phyloP scores from a whole-genome alignment of 2,329 filamentous ascomycete species.

The Emydomyces testavorans region DNA sequence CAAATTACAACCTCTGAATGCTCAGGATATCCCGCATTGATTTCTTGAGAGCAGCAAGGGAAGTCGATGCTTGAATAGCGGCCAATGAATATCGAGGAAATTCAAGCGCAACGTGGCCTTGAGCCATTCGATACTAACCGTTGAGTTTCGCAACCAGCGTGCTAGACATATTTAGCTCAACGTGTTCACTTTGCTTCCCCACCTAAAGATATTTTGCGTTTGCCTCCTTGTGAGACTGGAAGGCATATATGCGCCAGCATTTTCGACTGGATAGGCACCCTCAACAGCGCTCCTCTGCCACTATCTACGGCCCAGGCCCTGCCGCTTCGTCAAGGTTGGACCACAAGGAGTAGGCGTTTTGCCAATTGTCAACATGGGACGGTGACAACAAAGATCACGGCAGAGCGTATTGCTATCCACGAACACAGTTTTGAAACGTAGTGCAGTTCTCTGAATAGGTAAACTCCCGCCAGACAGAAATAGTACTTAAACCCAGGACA shows the following conservation, averaged over 20 bases:
- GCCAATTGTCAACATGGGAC: slow-evolving; percentile 5
- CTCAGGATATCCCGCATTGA: not conserved
- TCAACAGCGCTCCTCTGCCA: not conserved
- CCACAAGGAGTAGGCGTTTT: not conserved
- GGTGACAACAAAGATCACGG: slow-evolving; percentile 9
- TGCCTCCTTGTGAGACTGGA: not conserved
- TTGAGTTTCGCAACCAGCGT: slow-evolving; percentile 1
- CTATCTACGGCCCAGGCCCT: not conserved
- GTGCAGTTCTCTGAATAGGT: no score
- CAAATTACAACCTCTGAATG: not conserved
- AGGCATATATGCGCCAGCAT: not conserved
- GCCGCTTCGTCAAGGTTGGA: not conserved
- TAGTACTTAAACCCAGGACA: not conserved
- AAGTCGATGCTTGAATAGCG: not conserved
- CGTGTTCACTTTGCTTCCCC: not conserved
- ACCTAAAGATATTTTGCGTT: not conserved
- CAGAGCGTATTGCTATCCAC: not conserved
- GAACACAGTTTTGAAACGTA: no score
- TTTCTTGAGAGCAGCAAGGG: no score
- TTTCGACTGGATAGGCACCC: not conserved
- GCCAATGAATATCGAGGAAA: slow-evolving; percentile 6
- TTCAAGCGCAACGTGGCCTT: slow-evolving; percentile 6
- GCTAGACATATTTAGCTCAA: not conserved
- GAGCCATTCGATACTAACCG: not conserved
- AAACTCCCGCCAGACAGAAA: not conserved